Conservation (phyloP, 1,284 basidiomycete genomes). For the Earliella scabrosa region DNA sequence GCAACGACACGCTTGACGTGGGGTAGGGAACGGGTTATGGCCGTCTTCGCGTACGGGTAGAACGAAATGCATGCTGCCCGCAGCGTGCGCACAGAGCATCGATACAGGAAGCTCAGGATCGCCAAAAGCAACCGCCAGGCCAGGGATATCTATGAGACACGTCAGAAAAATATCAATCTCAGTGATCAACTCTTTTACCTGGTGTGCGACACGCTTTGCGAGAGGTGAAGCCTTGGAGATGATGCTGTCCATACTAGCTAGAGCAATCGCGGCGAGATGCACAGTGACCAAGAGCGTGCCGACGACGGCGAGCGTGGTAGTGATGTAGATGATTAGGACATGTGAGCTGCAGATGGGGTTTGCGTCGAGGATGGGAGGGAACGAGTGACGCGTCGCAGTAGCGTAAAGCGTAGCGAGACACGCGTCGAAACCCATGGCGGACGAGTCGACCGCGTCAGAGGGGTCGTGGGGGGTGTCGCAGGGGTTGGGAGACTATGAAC, state of each 20-base stretch:
- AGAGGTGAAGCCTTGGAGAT: neutral
- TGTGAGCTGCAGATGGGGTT: neutral
- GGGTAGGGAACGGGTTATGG: neutral
- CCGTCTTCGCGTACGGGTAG: neutral
- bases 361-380: neutral
- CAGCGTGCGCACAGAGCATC: no score
- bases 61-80: no score
- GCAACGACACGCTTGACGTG: neutral
- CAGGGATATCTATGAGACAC: no score
- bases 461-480: no score
- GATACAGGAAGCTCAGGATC: no score
- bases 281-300: neutral
- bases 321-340: neutral
- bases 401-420: neutral
- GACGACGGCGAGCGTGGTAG: neutral
- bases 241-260: neutral
- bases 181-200: no score
- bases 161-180: neutral
- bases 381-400: neutral
- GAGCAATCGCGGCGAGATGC: neutral
- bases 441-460: no score
- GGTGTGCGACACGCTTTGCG: neutral
- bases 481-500: no score
- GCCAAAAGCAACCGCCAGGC: no score
- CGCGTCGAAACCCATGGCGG: neutral